Conservation (phyloP, 78 protist genomes). For the Protostelium mycophagum region DNA sequence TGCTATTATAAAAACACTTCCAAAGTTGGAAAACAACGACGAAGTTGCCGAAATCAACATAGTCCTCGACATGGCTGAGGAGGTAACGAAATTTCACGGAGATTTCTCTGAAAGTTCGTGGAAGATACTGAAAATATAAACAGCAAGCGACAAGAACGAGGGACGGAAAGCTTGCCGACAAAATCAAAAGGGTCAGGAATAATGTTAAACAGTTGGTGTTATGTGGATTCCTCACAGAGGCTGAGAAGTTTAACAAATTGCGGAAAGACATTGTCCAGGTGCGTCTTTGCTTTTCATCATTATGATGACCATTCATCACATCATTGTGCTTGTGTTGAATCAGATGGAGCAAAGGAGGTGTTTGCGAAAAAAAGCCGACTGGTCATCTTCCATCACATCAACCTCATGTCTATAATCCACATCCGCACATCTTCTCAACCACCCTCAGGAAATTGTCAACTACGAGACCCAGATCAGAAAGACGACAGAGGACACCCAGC, state of each 20-base stretch:
- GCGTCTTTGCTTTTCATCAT: background rate
- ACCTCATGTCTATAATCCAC: too few species aligned
- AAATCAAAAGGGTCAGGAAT: conserved; percentile 25
- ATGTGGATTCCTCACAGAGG: conserved; percentile 14
- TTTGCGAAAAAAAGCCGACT: too few species aligned
- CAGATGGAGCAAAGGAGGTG: too few species aligned
- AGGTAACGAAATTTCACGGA: background rate
- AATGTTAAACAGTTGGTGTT: conserved; percentile 26
- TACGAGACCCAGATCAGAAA: conserved; percentile 19
- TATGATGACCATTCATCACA: background rate
- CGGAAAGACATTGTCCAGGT: conserved; percentile 36
- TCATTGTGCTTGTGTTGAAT: background rate
- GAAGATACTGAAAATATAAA: background rate
- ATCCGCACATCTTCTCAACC: too few species aligned
- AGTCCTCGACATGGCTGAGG: background rate
- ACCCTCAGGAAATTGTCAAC: conserved; percentile 32
- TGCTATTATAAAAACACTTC: conserved; percentile 9
- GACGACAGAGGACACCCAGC: conserved; percentile 21
- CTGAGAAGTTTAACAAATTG: conserved; percentile 31
- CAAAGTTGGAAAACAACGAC: background rate
- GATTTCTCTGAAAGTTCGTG: too few species aligned
- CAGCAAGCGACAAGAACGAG: conserved; percentile 10
- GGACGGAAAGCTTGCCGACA: conserved; percentile 42
- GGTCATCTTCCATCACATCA: background rate
- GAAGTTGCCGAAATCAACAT: background rate